Conservation (phyloP, 306 rosid species). For the Glycine soja region DNA sequence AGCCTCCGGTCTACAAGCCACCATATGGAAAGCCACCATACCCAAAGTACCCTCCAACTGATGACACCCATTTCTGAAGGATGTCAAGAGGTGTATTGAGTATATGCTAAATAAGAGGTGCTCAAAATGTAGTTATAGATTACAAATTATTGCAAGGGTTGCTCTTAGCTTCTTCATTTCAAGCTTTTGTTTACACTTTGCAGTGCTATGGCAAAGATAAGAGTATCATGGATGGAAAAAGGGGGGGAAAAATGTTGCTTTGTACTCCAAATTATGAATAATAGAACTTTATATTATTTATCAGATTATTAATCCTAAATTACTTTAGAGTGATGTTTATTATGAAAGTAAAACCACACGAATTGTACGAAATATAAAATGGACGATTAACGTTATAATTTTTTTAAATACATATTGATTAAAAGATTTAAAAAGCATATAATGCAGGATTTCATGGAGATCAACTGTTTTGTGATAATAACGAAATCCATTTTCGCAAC, state of each 20-base stretch:
- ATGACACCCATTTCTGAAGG: neutral
- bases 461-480: too few species aligned
- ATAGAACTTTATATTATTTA: neutral
- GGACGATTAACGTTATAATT: too few species aligned
- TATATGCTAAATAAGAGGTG: slow-evolving; percentile 4
- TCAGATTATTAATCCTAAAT: neutral
- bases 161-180: neutral
- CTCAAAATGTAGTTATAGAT: neutral
- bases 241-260: neutral
- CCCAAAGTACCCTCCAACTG: slow-evolving; percentile 2
- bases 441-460: too few species aligned
- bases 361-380: too few species aligned
- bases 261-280: neutral
- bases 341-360: too few species aligned
- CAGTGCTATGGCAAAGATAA: neutral
- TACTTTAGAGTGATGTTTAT: neutral
- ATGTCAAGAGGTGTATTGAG: neutral
- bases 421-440: too few species aligned
- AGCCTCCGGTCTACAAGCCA: neutral
- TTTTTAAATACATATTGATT: too few species aligned
- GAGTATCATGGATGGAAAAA: neutral
- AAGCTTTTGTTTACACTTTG: neutral
- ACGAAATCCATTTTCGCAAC: too few species aligned
- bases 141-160: neutral
- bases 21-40: neutral